These are phyloP conservation scores for Closterium sp. DNA, from an alignment of 139 green algal species.

Conservation along the genomic window DNA sequence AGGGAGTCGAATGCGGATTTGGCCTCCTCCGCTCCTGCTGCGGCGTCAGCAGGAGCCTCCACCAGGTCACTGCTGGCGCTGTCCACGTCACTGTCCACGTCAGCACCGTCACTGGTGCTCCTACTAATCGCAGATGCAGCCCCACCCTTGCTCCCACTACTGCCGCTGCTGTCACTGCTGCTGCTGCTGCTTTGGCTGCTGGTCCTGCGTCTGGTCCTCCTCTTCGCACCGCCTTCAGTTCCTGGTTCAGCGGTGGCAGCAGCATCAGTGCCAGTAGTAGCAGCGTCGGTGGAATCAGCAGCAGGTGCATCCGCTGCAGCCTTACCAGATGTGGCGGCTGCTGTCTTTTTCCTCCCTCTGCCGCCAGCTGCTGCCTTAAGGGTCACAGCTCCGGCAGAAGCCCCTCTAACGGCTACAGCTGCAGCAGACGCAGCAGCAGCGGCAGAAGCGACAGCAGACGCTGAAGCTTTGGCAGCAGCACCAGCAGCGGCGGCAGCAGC, in stretches of 20 bases:
- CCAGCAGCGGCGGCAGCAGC: background rate
- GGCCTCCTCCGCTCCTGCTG: background rate
- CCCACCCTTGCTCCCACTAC: background rate
- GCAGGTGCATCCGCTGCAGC: background rate
- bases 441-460: background rate
- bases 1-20: background rate
- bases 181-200: conserved; percentile 1
- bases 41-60: background rate
- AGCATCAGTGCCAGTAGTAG: background rate
- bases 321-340: no score
- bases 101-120: conserved; percentile 5
- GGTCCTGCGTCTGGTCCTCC: background rate
- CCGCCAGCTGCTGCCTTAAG: background rate
- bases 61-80: conserved; percentile 3
- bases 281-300: background rate
- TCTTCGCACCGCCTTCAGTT: background rate
- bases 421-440: background rate
- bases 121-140: background rate
- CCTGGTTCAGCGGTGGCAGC: background rate
- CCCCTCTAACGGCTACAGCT: background rate
- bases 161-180: background rate
- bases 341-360: background rate
- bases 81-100: background rate
- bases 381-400: background rate
- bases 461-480: background rate